phyloP scores from a whole-genome alignment of 192 early-diverging fungal genomes.

The Coemansia sp. region DNA sequence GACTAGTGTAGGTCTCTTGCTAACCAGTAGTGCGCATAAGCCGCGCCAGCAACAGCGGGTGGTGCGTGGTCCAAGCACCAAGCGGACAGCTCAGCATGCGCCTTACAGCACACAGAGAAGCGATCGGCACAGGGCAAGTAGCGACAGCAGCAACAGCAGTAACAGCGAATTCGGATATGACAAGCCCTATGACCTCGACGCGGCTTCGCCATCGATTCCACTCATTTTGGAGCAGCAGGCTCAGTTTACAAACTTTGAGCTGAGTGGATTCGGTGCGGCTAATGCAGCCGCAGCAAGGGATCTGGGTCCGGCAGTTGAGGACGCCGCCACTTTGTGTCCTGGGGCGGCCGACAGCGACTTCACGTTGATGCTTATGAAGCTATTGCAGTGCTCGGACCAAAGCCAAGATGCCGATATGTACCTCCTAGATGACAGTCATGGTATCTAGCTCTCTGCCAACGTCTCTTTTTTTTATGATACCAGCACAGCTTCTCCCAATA shows the following conservation, averaged over 20 bases:
- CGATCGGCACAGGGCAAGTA: conserved; percentile 20
- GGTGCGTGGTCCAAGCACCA: conserved; percentile 32
- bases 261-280: neutral
- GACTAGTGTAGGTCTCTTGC: neutral
- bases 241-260: neutral
- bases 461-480: neutral
- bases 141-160: conserved; percentile 27
- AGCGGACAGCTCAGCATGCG: conserved; percentile 25
- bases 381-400: conserved; percentile 3
- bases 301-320: neutral
- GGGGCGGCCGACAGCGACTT: neutral
- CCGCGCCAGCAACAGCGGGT: conserved; percentile 28
- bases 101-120: conserved; percentile 35
- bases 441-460: neutral
- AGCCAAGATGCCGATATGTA: conserved; percentile 3
- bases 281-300: neutral
- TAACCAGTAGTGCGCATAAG: neutral
- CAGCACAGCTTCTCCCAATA: neutral
- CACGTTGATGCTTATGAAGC: neutral
- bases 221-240: conserved; percentile 38
- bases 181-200: conserved; percentile 13
- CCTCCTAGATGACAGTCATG: conserved; percentile 12
- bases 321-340: neutral
- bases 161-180: conserved; percentile 13
- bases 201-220: conserved; percentile 40